phyloP scores from a whole-genome alignment of 257 asterid species.

The Echium plantagineum region DNA sequence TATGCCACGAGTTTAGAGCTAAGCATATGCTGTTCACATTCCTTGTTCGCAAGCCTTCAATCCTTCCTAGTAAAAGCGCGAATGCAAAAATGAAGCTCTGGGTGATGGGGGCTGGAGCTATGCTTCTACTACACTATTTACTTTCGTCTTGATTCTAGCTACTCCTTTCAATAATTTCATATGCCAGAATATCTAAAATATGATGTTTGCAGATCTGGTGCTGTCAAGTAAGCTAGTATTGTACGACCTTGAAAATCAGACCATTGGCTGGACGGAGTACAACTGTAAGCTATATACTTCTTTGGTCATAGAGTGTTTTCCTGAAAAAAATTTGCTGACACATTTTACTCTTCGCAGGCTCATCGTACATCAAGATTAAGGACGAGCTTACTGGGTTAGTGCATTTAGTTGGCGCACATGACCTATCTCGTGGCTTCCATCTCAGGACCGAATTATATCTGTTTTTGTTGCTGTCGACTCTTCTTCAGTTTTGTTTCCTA shows the following conservation, averaged over 20 bases:
- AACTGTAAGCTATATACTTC: constrained; percentile 62
- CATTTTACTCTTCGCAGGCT: constrained; percentile 40
- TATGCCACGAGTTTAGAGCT: no score
- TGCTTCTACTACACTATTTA: no score
- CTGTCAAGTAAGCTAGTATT: constrained; percentile 86
- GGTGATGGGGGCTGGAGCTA: no score
- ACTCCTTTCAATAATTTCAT: no score
- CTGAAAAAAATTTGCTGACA: background rate
- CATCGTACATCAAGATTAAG: constrained; percentile 83
- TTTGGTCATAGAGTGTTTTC: background rate
- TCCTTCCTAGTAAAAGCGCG: no score
- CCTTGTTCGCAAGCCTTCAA: no score
- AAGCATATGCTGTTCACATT: no score
- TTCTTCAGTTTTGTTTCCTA: constrained; percentile 30
- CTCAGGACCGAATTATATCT: constrained; percentile 16
- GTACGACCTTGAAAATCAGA: constrained; percentile 86
- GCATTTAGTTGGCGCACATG: constrained; percentile 96
- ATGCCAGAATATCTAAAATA: background rate
- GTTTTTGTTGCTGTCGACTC: constrained; percentile 28
- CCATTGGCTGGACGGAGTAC: constrained; percentile 97
- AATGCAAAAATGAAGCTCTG: no score
- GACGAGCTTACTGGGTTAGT: constrained; percentile 97
- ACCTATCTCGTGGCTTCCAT: constrained; percentile 32
- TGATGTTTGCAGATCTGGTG: constrained; percentile 70
- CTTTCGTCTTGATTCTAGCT: no score